phyloP scores from a whole-genome alignment of 106 monocot species.

The Xerophyta viscosa region DNA sequence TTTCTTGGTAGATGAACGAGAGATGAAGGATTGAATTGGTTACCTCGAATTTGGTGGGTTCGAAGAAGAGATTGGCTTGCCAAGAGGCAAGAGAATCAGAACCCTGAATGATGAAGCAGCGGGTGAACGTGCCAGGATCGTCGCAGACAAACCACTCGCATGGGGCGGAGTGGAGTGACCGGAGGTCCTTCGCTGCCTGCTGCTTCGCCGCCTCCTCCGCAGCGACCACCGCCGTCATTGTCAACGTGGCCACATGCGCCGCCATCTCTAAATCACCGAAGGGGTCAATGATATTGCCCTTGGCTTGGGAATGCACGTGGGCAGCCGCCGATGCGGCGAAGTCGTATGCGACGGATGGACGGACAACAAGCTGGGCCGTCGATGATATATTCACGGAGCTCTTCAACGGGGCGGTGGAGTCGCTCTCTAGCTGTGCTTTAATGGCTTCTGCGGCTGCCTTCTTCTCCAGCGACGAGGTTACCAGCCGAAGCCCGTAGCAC shows the following conservation, averaged over 20 bases:
- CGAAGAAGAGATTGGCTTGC: conserved; percentile 94
- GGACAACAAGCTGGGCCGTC: too few relatives aligned
- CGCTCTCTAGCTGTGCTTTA: conserved; percentile 22
- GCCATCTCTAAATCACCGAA: conserved; percentile 52
- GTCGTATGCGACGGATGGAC: conserved; percentile 47
- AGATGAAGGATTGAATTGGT: too few relatives aligned
- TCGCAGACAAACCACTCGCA: conserved; percentile 97
- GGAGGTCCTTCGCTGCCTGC: conserved; percentile 67
- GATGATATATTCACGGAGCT: too few relatives aligned
- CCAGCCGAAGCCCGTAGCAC: conserved; percentile 33
- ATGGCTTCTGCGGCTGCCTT: conserved; percentile 29
- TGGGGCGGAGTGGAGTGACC: conserved; percentile 64
- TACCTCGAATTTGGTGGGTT: conserved; percentile 88
- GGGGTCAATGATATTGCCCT: conserved; percentile 38
- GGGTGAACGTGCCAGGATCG: conserved; percentile 45
- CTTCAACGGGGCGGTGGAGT: conserved; percentile 12
- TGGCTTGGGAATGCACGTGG: conserved; percentile 53
- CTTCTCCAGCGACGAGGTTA: conserved; percentile 68
- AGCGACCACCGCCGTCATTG: conserved; percentile 85
- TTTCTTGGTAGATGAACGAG: too few relatives aligned
- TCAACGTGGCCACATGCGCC: conserved; percentile 48
- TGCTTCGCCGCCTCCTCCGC: conserved; percentile 64
- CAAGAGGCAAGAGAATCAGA: conserved; percentile 91
- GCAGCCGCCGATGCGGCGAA: conserved; percentile 82
- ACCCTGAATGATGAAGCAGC: conserved; percentile 86